A percentile compares a stretch with the other conserved stretches of the same genome.
phyloP scores from a whole-genome alignment of 73 alveolate genomes.

The Durusdinium trenchii region DNA sequence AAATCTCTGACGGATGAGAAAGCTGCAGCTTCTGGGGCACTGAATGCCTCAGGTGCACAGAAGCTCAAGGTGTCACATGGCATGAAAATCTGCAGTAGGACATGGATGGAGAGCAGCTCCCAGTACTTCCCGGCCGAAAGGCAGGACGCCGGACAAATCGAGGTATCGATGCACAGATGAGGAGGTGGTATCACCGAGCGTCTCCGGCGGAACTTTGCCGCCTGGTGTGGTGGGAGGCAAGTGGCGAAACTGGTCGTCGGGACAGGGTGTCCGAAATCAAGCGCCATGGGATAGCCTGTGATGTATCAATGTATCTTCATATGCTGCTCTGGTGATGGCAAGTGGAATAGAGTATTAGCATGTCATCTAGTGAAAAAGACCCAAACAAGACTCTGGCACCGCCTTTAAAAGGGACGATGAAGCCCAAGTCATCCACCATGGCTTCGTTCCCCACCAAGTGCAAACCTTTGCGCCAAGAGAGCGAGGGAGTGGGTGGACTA shows the following conservation, averaged over 20 bases:
- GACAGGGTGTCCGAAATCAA: background rate
- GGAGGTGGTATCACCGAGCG: conserved; percentile 31
- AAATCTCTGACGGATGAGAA: conserved; percentile 54
- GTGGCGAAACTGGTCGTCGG: too few relatives aligned
- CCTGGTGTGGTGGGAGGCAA: too few relatives aligned
- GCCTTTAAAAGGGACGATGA: conserved; percentile 79
- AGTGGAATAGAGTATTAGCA: too few relatives aligned
- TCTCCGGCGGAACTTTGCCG: conserved; percentile 8
- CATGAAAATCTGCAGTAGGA: too few relatives aligned
- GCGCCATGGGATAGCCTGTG: too few relatives aligned
- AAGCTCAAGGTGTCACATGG: background rate
- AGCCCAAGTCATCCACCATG: conserved; percentile 97
- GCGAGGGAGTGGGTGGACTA: background rate
- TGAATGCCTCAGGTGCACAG: conserved; percentile 5
- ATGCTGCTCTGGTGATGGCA: too few relatives aligned
- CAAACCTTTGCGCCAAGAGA: conserved; percentile 23
- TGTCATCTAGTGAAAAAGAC: background rate
- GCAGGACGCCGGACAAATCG: background rate
- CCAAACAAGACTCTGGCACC: background rate
- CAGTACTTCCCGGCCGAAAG: background rate
- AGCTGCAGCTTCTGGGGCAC: conserved; percentile 65
- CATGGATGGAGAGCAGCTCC: background rate
- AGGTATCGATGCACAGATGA: conserved; percentile 34
- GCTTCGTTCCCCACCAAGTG: conserved; percentile 97
- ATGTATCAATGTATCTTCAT: too few relatives aligned